phyloP scores from a whole-genome alignment of 805 yeast species.

The Starmerella stigmatis region DNA sequence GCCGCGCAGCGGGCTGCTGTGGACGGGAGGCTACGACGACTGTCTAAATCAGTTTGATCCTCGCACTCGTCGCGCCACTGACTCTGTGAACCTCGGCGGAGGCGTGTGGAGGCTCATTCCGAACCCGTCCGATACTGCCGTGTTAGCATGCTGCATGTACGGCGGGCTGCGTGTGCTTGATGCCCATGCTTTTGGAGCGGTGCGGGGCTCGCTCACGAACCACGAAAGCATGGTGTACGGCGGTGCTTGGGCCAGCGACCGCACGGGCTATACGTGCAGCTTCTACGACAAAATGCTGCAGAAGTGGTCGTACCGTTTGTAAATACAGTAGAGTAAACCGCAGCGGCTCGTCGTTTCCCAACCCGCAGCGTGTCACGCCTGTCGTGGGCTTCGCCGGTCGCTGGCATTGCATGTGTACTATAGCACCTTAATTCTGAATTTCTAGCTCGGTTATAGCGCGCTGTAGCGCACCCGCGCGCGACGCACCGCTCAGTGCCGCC shows the following conservation, averaged over 20 bases:
- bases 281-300: slow-evolving; percentile 82
- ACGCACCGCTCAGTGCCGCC: too few relatives aligned
- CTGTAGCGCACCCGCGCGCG: too few relatives aligned
- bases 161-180: slow-evolving; percentile 73
- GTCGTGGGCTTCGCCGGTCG: too few relatives aligned
- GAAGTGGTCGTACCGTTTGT: slow-evolving; percentile 41
- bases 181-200: slow-evolving; percentile 18
- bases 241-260: slow-evolving; percentile 66
- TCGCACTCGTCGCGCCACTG: slow-evolving; percentile 39
- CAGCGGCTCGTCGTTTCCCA: neutral
- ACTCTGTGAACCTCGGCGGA: slow-evolving; percentile 57
- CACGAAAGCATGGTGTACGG: slow-evolving; percentile 95
- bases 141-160: slow-evolving; percentile 87
- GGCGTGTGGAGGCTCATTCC: slow-evolving; percentile 93
- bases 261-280: slow-evolving; percentile 66
- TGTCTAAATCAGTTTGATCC: slow-evolving; percentile 57
- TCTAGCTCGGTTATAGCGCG: too few relatives aligned
- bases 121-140: slow-evolving; percentile 34
- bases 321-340: neutral
- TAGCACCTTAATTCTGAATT: too few relatives aligned
- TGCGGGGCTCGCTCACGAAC: slow-evolving; percentile 19
- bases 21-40: slow-evolving; percentile 94
- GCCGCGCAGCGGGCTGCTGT: slow-evolving; percentile 37
- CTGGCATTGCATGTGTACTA: too few relatives aligned
- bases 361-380: neutral